Percentiles rank a stretch among this genome's conserved stretches.
Evolutionary conservation across 106 monocot genomes (phyloP).

Genomic region (Gastrodia elata): DNA sequence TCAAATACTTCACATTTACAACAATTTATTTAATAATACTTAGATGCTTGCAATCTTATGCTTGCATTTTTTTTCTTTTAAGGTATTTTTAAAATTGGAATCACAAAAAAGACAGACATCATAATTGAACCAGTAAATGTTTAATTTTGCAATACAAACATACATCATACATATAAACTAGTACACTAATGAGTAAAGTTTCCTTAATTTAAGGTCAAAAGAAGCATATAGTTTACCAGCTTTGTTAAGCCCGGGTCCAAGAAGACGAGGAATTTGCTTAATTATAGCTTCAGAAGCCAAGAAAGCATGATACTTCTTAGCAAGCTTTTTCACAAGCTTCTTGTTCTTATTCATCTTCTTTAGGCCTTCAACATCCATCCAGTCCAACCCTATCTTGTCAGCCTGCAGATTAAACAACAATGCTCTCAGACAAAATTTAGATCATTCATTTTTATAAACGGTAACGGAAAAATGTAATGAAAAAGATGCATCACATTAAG

Average conservation of each 20-base stretch:
- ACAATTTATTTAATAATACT: too few species aligned
- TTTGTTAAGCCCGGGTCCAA: conserved; percentile 65
- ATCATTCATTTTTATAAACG: not conserved
- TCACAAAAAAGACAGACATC: not conserved
- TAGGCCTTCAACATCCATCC: conserved; percentile 49
- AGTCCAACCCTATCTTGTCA: conserved; percentile 53
- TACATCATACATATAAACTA: not conserved
- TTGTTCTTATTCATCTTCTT: conserved; percentile 68
- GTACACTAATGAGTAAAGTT: not conserved
- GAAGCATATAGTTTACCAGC: conserved; percentile 23
- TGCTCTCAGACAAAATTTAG: not conserved
- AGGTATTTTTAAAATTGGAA: not conserved
- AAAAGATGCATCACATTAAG: not conserved
- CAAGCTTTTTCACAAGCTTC: conserved; percentile 59
- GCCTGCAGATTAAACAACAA: conserved; percentile 20
- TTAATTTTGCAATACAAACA: not conserved
- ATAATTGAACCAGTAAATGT: not conserved
- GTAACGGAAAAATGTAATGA: not conserved
- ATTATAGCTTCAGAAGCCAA: conserved; percentile 63
- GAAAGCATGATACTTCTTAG: conserved; percentile 61
- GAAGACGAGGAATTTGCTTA: conserved; percentile 67
- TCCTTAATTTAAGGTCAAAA: not conserved
- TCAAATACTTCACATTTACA: too few species aligned
- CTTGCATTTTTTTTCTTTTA: not conserved
- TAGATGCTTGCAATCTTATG: not conserved